A percentile compares a stretch with the other conserved stretches of the same genome.
These are phyloP conservation scores for Saturnispora diversa DNA, from an alignment of 805 yeast species.

Conservation along the genomic window DNA sequence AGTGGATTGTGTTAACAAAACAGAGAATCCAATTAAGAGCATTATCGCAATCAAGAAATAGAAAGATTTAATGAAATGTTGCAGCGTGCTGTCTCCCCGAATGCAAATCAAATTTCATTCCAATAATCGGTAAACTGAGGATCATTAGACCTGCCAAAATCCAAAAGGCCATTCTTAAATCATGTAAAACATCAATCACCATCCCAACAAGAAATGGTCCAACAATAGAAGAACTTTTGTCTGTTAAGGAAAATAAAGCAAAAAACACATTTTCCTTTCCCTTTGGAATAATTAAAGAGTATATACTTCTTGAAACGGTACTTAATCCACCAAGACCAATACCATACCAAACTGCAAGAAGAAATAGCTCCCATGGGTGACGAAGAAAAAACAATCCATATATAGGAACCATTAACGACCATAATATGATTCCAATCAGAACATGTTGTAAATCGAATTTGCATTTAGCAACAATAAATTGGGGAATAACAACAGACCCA, in stretches of 20 bases:
- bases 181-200: slow-evolving; percentile 64
- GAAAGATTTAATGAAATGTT: slow-evolving; percentile 1
- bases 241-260: slow-evolving; percentile 69
- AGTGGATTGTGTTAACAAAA: too few relatives aligned
- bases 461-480: slow-evolving; percentile 30
- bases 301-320: slow-evolving; percentile 61
- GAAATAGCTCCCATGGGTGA: slow-evolving; percentile 58
- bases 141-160: slow-evolving; percentile 47
- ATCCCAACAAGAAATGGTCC: slow-evolving; percentile 71
- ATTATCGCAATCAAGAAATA: not conserved
- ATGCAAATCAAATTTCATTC: slow-evolving; percentile 42
- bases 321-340: slow-evolving; percentile 65
- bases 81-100: slow-evolving; percentile 38
- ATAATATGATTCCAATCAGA: slow-evolving; percentile 43
- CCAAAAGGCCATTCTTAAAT: slow-evolving; percentile 66
- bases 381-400: slow-evolving; percentile 65
- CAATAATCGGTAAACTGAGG: slow-evolving; percentile 49
- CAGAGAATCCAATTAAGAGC: too few relatives aligned
- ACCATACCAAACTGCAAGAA: slow-evolving; percentile 70
- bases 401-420: slow-evolving; percentile 61
- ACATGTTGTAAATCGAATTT: slow-evolving; percentile 39
- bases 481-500: slow-evolving; percentile 57
- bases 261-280: slow-evolving; percentile 73
- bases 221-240: slow-evolving; percentile 67
- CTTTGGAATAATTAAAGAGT: slow-evolving; percentile 58